phyloP scores from a whole-genome alignment of 2,329 filamentous ascomycete species.

The Aspergillus neoniger region DNA sequence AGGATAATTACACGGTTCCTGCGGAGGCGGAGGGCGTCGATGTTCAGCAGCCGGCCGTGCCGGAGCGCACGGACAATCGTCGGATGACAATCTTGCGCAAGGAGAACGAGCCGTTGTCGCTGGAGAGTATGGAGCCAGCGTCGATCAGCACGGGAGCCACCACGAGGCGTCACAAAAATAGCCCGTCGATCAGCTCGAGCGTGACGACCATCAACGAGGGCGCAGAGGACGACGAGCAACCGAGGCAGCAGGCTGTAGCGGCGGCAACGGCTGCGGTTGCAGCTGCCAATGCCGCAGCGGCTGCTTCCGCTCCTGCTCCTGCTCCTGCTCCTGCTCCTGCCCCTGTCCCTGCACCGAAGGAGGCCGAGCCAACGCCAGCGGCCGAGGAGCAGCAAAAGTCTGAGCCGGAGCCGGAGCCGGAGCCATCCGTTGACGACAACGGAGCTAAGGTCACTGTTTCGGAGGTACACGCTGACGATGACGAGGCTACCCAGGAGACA shows the following conservation, averaged over 20 bases:
- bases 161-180: slow-evolving; percentile 80
- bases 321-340: background rate
- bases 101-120: slow-evolving; percentile 27
- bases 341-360: background rate
- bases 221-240: slow-evolving; percentile 67
- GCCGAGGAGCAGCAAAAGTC: slow-evolving; percentile 12
- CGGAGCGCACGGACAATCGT: slow-evolving; percentile 30
- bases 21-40: slow-evolving; percentile 88
- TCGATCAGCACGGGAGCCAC: slow-evolving; percentile 64
- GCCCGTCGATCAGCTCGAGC: slow-evolving; percentile 74
- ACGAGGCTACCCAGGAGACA: slow-evolving; percentile 9
- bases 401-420: background rate
- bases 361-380: slow-evolving; percentile 19
- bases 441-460: slow-evolving; percentile 23
- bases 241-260: slow-evolving; percentile 20
- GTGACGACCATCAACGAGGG: slow-evolving; percentile 82
- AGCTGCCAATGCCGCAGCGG: slow-evolving; percentile 1
- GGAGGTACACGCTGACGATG: slow-evolving; percentile 23
- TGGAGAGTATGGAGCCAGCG: slow-evolving; percentile 43
- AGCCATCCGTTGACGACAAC: slow-evolving; percentile 8
- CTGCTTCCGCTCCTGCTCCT: background rate
- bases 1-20: slow-evolving; percentile 94
- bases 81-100: slow-evolving; percentile 42
- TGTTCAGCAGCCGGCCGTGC: slow-evolving; percentile 31
- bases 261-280: slow-evolving; percentile 11